phyloP scores from a whole-genome alignment of 192 early-diverging fungal species.

The Umbelopsis vinacea region DNA sequence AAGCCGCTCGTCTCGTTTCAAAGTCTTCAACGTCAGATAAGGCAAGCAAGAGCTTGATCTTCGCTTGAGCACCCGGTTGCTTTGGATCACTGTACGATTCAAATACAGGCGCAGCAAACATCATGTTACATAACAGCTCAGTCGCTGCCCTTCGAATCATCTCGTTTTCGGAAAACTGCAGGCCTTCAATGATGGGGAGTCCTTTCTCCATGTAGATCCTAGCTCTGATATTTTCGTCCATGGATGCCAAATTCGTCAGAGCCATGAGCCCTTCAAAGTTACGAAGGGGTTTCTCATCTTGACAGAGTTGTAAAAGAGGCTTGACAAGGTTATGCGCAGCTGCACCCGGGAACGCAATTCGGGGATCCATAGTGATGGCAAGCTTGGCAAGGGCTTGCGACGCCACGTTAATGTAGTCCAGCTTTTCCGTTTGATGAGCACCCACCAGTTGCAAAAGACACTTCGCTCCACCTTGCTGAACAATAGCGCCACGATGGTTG shows the following conservation, averaged over 20 bases:
- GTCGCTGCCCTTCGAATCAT: conserved; percentile 88
- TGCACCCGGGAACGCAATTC: conserved; percentile 80
- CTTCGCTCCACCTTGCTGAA: conserved; percentile 83
- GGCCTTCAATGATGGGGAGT: conserved; percentile 71
- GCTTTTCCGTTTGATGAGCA: background rate
- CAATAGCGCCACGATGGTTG: conserved; percentile 69
- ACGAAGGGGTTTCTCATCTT: conserved; percentile 64
- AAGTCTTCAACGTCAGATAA: conserved; percentile 88
- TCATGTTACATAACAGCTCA: conserved; percentile 93
- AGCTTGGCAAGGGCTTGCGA: conserved; percentile 90
- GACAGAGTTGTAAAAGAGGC: conserved; percentile 67
- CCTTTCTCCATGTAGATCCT: conserved; percentile 65
- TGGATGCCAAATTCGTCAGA: conserved; percentile 87
- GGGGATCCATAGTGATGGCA: conserved; percentile 90
- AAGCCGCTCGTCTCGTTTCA: conserved; percentile 80
- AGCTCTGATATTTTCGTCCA: conserved; percentile 67
- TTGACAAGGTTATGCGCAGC: conserved; percentile 71
- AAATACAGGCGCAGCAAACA: conserved; percentile 82
- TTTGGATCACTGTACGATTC: conserved; percentile 67
- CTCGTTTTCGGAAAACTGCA: conserved; percentile 79
- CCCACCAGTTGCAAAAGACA: conserved; percentile 57
- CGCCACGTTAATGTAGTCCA: conserved; percentile 45
- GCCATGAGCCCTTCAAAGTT: conserved; percentile 94
- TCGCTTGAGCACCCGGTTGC: conserved; percentile 45
- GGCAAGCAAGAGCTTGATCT: conserved; percentile 81